Evolutionary conservation across 1,139 yeast genomes (phyloP).

Genomic region (Taphrina deformans): DNA sequence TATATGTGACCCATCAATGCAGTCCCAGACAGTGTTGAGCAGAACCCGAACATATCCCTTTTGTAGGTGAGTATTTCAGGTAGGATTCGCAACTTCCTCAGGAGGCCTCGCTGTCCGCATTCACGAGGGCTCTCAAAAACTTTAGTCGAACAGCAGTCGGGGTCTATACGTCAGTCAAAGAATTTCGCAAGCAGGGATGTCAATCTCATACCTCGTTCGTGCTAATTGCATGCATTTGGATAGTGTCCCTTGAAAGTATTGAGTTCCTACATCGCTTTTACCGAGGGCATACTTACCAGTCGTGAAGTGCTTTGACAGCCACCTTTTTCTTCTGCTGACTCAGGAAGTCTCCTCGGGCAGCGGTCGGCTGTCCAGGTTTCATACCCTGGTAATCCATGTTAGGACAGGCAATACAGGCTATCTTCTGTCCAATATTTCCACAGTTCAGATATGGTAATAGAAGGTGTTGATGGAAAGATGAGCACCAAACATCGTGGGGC

Average conservation of each 20-base stretch:
- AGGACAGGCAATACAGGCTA: neutral
- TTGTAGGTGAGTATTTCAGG: too few relatives aligned
- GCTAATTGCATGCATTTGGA: slow-evolving; percentile 6
- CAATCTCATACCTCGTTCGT: neutral
- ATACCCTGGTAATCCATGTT: neutral
- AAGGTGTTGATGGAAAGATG: too few relatives aligned
- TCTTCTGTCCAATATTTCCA: too few relatives aligned
- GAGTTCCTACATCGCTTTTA: neutral
- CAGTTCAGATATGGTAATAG: too few relatives aligned
- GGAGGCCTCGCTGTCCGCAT: neutral
- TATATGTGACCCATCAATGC: too few relatives aligned
- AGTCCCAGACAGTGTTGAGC: too few relatives aligned
- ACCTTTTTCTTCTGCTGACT: neutral
- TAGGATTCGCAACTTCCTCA: too few relatives aligned
- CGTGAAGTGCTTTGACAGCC: neutral
- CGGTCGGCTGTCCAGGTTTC: neutral
- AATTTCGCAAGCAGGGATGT: neutral
- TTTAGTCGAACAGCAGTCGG: slow-evolving; percentile 3
- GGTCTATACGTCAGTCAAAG: neutral
- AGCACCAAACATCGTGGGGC: neutral
- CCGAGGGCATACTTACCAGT: neutral
- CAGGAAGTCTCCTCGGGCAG: slow-evolving; percentile 1
- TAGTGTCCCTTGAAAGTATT: neutral
- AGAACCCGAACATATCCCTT: too few relatives aligned
- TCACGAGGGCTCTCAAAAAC: neutral